These are phyloP conservation scores for Pythium insidiosum DNA, from an alignment of 352 stramenopile species.

Conservation along the genomic window DNA sequence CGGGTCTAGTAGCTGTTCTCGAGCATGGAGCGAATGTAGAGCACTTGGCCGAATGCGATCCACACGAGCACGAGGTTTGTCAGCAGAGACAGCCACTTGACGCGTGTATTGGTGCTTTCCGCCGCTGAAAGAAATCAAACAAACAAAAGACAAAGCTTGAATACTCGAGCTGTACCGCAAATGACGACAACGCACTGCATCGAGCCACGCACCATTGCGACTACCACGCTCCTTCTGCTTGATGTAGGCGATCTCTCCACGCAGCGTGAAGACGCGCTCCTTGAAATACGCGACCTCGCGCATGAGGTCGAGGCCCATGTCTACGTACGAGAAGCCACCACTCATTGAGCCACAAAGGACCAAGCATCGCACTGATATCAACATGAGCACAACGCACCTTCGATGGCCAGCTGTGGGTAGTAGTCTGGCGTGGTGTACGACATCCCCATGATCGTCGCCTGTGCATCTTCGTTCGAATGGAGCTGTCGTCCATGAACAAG, in stretches of 20 bases:
- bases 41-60: constrained; percentile 71
- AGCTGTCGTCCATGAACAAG: constrained; percentile 6
- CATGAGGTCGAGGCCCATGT: constrained; percentile 76
- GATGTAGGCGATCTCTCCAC: constrained; percentile 74
- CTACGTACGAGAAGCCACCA: no score
- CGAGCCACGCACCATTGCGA: constrained; percentile 40
- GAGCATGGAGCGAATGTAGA: constrained; percentile 81
- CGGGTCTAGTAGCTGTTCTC: constrained; percentile 54
- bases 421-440: constrained; percentile 53
- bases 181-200: not conserved
- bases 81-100: constrained; percentile 78
- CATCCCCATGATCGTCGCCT: constrained; percentile 49
- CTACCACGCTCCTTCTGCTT: constrained; percentile 69
- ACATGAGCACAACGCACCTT: constrained; percentile 47
- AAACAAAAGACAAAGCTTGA: no score
- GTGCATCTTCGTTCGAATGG: constrained; percentile 33
- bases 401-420: constrained; percentile 71
- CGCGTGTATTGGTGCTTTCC: constrained; percentile 67
- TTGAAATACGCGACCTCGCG: constrained; percentile 75
- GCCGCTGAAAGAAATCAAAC: constrained; percentile 28
- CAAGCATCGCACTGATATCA: no score
- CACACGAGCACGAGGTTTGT: constrained; percentile 71
- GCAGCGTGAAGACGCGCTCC: constrained; percentile 66
- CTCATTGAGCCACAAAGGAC: no score
- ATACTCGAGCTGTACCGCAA: not conserved